These are phyloP conservation scores for Irpex sp. DNA, from an alignment of 1,284 basidiomycete genomes.

Conservation along the genomic window DNA sequence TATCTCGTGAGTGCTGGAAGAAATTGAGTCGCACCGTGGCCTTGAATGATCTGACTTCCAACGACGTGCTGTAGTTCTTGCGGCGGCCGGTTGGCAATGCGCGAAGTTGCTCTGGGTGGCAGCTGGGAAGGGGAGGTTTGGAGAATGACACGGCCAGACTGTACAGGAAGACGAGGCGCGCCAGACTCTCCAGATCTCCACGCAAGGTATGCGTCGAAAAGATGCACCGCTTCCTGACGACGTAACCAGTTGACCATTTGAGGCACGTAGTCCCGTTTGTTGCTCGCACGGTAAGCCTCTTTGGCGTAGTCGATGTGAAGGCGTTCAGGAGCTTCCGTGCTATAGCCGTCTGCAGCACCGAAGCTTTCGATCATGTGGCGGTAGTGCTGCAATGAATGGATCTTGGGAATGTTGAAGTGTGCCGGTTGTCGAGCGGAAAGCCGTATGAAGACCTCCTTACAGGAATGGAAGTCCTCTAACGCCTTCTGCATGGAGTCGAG, in stretches of 20 bases:
- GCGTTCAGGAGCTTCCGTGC: neutral
- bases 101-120: neutral
- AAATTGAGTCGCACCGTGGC: neutral
- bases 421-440: neutral
- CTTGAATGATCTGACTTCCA: neutral
- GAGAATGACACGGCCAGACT: neutral
- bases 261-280: neutral
- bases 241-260: neutral
- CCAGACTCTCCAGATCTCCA: neutral
- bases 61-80: neutral
- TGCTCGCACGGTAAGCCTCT: neutral
- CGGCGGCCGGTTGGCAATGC: neutral
- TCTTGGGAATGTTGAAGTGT: neutral
- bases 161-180: neutral
- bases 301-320: constrained; percentile 23
- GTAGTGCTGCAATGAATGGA: neutral
- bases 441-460: neutral
- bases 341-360: neutral
- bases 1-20: neutral
- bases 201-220: neutral
- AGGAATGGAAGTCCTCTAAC: neutral
- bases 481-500: neutral
- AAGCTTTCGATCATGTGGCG: neutral
- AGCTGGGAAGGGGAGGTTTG: neutral
- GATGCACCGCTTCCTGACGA: neutral